Base-by-base conservation (phyloP, 306 rosid species). In the Geum urbanum region DNA sequence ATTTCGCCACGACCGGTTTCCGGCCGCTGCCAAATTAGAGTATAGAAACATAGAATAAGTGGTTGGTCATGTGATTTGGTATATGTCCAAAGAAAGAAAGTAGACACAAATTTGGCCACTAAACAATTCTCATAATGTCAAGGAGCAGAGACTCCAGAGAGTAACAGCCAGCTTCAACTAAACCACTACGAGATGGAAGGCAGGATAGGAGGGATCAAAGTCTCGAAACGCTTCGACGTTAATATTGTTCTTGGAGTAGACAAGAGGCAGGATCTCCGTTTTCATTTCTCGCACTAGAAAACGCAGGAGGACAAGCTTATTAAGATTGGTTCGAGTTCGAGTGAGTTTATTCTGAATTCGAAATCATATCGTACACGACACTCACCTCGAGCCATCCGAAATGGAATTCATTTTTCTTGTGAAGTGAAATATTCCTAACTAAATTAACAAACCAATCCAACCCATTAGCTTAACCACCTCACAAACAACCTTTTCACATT, bases 301-400 rank as follows among this genome's bases (percentile, higher is more conserved):
- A 11, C 20, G 55, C 46, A 16, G 27, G 51, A 69, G 37, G 62
- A 27, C 63, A 57, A 12, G 7, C 43, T 69, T 13, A 40, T 14
- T 40, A 12, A 63, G 73, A 7, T 51, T 22, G 9, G 52, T 16
- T 41, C 13, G 55, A 24, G 43, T 32, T 58, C 13, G 18, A 27
- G n/a, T 14, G 16, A 16, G 20, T 27, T 6, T 72, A 16, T 50
- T 70, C 65, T n/a, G 18, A 9, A 65, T 77, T 46, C 75, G 67
- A 75, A 77, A 80, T 50, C 76, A 76, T 78, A 74, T 79, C 83
- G 87, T 83, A 72, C 66, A 70, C 83, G 83, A 85, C 84, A 72
- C 87, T 58, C 76, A 43, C 80, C 61, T 76, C 72, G 72, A 60
- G 63, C 52, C 40, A 41, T 48, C 50, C 45, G 81, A 46, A 77